Percentiles rank a stretch among this genome's conserved stretches.
phyloP scores from a whole-genome alignment of 1,284 basidiomycete genomes.

The Ceratorhiza oryzae-sativae region DNA sequence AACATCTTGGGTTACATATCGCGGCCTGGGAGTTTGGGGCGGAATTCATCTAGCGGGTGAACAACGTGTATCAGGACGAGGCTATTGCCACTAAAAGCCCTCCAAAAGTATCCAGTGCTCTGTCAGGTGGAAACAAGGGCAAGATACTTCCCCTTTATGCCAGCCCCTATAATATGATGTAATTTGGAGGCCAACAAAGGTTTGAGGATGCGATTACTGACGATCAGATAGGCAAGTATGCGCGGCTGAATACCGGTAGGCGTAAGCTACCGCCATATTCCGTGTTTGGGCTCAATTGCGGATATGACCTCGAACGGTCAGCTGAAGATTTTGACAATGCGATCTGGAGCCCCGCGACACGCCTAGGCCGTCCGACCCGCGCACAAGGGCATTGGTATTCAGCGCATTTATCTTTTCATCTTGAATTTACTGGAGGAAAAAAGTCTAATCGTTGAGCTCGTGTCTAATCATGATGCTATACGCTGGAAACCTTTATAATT shows the following conservation, averaged over 20 bases:
- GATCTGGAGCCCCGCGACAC: constrained; percentile 27
- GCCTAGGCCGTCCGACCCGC: constrained; percentile 22
- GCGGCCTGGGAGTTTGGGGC: not conserved
- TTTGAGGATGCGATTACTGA: not conserved
- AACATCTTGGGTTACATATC: not conserved
- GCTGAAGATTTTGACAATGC: constrained; percentile 6
- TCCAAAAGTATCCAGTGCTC: not conserved
- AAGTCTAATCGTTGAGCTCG: not conserved
- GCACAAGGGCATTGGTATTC: constrained; percentile 28
- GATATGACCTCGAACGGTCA: not conserved
- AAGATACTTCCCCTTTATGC: not conserved
- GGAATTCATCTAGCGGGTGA: not conserved
- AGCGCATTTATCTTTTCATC: constrained; percentile 3
- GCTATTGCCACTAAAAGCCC: not conserved
- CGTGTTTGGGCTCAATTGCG: constrained; percentile 22
- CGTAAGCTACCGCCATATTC: not conserved
- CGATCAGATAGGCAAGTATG: constrained; percentile 11
- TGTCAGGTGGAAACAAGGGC: not conserved
- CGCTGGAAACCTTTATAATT: not conserved
- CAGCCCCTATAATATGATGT: constrained; percentile 15
- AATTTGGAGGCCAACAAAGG: not conserved
- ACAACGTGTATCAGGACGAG: constrained; percentile 31
- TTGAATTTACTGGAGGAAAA: not conserved
- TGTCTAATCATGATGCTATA: not conserved
- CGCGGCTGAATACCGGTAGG: not conserved